Base-by-base conservation (phyloP, 345 rosid species). In the Melaleuca alternifolia region DNA sequence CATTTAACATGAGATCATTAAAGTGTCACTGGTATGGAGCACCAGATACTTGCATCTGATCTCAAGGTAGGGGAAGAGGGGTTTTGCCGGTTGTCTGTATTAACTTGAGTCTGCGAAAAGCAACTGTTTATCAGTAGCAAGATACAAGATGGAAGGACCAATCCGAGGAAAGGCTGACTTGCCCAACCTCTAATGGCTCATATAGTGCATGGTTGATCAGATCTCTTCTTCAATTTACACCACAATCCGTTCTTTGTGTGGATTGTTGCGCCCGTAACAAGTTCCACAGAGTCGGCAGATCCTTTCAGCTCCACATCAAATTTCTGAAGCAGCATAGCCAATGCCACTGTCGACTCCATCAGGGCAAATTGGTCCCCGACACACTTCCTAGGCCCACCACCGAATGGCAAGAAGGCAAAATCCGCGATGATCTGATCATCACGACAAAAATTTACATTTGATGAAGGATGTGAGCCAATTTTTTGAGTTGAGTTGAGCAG, bases 311-410 rank as follows among this genome's bases (percentile, higher is more conserved):
- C 95, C 87, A 96, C 93, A 41, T 95, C 92, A 51, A 95, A 96
- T 89, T 94, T 96, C 90, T 94, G 98, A 28, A 97, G 85, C 90
- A 96, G 51, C 95, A 95, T 91, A 46, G 96, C 93, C 89, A 97
- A 77, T 28, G 96, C 97, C 6, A 94, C 93, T 0, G 98, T 95
- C 23, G 96, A 95, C 87, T 97, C 99, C 99, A 95, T 96, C 11
- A 97, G 91, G 0, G 99, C 99, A 88, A 97, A 97, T 88, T 97
- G 99, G 90, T 97, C 98, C 75, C 99, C 98, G 3, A 97, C 95
- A 77, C 98, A 97, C 90, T 96, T 97, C 88, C 98, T 92, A 20
- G 97, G 97, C 20, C 99, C 99, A 24, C 98, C 99, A 1, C 99
- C 99, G 48, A 97, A 97, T 23, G 98, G 98, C 89, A 96, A 89